phyloP scores from a whole-genome alignment of 805 yeast genomes.

The Suhomyces canberraensis region DNA sequence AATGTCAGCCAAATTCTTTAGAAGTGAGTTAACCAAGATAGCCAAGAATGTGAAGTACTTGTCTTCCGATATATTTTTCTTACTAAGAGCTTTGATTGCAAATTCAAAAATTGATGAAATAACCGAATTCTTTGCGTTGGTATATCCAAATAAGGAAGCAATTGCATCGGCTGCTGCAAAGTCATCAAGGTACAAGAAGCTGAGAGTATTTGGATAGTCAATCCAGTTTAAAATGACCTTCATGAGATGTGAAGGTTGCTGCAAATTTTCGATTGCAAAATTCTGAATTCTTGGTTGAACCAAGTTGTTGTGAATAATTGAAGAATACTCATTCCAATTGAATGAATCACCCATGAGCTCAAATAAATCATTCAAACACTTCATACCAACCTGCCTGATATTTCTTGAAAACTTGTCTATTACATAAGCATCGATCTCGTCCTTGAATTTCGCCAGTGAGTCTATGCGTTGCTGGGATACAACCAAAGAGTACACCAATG shows the following conservation, averaged over 20 bases:
- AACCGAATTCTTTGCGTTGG: constrained; percentile 66
- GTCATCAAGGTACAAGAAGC: constrained; percentile 55
- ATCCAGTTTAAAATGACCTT: constrained; percentile 59
- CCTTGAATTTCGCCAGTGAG: constrained; percentile 6
- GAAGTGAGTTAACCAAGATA: constrained; percentile 55
- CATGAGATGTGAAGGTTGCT: constrained; percentile 78
- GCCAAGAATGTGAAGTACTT: constrained; percentile 48
- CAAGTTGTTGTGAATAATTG: constrained; percentile 49
- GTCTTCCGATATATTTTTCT: constrained; percentile 36
- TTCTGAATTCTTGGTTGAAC: constrained; percentile 61
- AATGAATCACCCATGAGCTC: constrained; percentile 46
- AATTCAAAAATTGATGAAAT: constrained; percentile 53
- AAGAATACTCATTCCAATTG: constrained; percentile 54
- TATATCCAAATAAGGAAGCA: constrained; percentile 49
- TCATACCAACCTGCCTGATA: constrained; percentile 67
- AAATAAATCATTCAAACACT: constrained; percentile 57
- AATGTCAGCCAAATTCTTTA: constrained; percentile 49
- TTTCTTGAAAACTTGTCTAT: constrained; percentile 49
- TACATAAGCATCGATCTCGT: constrained; percentile 13
- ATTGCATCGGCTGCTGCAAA: constrained; percentile 53
- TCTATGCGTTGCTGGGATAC: constrained; percentile 47
- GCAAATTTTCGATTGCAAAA: constrained; percentile 76
- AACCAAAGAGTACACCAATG: constrained; percentile 54
- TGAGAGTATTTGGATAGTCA: constrained; percentile 38
- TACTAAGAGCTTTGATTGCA: constrained; percentile 44